Evolutionary conservation across 495 filamentous ascomycete species (phyloP).

Genomic region (Talaromyces liani): DNA sequence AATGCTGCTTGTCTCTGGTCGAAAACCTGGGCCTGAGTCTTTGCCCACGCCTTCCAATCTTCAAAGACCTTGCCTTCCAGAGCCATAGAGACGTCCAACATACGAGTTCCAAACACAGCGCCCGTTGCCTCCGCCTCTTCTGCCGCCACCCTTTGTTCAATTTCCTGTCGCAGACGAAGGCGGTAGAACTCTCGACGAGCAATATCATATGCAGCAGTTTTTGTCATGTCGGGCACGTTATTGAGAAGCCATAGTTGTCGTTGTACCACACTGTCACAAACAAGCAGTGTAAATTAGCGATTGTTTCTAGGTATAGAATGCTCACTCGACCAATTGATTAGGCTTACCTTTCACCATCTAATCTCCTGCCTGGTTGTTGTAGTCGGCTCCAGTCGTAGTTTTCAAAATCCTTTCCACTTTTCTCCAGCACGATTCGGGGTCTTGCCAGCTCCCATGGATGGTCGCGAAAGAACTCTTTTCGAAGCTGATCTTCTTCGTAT

Average conservation of each 20-base stretch:
- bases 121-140: constrained; percentile 85
- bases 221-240: constrained; percentile 49
- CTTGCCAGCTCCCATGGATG: constrained; percentile 97
- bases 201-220: constrained; percentile 71
- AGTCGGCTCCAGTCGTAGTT: constrained; percentile 76
- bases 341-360: constrained; percentile 80
- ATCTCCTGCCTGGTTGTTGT: constrained; percentile 64
- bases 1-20: constrained; percentile 25
- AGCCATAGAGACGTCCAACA: constrained; percentile 68
- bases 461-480: constrained; percentile 76
- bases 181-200: constrained; percentile 88
- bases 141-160: constrained; percentile 72
- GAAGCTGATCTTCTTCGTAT: constrained; percentile 81
- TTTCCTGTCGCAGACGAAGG: constrained; percentile 71
- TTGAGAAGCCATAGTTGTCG: constrained; percentile 80
- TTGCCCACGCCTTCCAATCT: constrained; percentile 76
- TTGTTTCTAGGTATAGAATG: neutral
- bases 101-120: constrained; percentile 73
- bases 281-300: neutral
- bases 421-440: constrained; percentile 76
- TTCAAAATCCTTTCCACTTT: constrained; percentile 71
- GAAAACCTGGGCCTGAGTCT: constrained; percentile 34
- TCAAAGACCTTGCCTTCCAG: constrained; percentile 74
- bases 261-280: constrained; percentile 70
- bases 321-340: neutral